Evolutionary conservation across 257 asterid species (phyloP).

Genomic region (Penstemon eatonii): DNA sequence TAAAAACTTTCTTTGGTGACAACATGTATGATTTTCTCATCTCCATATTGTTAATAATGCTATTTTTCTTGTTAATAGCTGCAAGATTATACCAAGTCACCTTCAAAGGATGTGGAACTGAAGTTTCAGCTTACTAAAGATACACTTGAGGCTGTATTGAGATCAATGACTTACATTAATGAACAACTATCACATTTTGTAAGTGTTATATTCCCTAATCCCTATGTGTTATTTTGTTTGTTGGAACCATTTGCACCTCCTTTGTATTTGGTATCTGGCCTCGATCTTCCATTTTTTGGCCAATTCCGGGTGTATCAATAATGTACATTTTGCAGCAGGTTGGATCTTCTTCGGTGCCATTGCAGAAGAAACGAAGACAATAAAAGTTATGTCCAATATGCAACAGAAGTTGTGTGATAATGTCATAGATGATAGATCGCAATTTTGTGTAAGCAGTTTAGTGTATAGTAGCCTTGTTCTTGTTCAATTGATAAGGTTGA

Average conservation of each 20-base stretch:
- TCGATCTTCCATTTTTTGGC: background rate
- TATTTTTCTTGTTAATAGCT: conserved; percentile 33
- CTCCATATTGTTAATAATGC: background rate
- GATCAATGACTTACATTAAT: conserved; percentile 47
- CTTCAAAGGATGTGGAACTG: conserved; percentile 40
- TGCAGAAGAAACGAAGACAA: conserved; percentile 33
- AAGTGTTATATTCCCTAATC: conserved; percentile 7
- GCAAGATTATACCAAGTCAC: conserved; percentile 43
- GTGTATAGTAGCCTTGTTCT: background rate
- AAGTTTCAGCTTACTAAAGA: conserved; percentile 48
- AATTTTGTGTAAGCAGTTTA: background rate
- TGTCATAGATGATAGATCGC: background rate
- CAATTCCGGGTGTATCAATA: background rate
- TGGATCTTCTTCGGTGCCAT: conserved; percentile 27
- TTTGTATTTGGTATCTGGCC: background rate
- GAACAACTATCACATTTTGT: conserved; percentile 35
- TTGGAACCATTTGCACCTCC: background rate
- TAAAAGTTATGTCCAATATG: conserved; percentile 5
- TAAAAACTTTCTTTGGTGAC: background rate
- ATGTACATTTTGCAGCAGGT: conserved; percentile 27
- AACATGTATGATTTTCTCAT: background rate
- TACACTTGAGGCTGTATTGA: conserved; percentile 47
- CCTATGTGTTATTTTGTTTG: background rate
- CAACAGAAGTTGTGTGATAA: background rate
- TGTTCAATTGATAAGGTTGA: too few relatives aligned